Conservation (phyloP, 257 asterid genomes). For the Coffea eugenioides region DNA sequence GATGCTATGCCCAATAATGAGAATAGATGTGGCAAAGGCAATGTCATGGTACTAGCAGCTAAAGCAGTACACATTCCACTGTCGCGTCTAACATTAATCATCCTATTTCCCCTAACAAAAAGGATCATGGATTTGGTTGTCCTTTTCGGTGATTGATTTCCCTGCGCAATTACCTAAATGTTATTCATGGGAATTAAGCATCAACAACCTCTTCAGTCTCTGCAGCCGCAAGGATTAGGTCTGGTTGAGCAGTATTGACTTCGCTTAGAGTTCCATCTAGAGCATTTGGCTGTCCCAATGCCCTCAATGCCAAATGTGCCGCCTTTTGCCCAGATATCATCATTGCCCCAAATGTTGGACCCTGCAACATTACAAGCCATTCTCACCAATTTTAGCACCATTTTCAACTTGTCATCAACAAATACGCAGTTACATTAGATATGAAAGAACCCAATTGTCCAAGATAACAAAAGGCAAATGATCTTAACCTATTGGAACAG, state of each 20-base stretch:
- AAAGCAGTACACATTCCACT: slow-evolving; percentile 7
- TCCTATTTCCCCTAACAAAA: slow-evolving; percentile 5
- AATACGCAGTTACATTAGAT: background rate
- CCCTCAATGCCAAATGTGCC: slow-evolving; percentile 84
- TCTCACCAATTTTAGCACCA: background rate
- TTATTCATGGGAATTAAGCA: slow-evolving; percentile 28
- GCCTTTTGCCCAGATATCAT: slow-evolving; percentile 92
- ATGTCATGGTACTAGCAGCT: background rate
- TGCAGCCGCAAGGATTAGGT: slow-evolving; percentile 54
- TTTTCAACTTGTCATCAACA: background rate
- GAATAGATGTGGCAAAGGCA: background rate
- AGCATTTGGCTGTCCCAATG: slow-evolving; percentile 67
- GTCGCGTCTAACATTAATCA: background rate
- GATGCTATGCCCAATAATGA: background rate
- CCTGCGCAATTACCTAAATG: background rate
- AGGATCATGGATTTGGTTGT: no score
- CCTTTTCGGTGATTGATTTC: background rate
- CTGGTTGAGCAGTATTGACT: slow-evolving; percentile 34
- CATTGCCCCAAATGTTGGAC: slow-evolving; percentile 93
- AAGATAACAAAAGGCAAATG: no score
- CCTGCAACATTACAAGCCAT: slow-evolving; percentile 39
- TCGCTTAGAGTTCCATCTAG: slow-evolving; percentile 41
- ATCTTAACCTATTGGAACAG: no score
- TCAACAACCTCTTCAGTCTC: slow-evolving; percentile 52
- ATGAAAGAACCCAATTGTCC: no score